Evolutionary conservation across 345 rosid genomes (phyloP).

Genomic region (Eucalyptus regnans): DNA sequence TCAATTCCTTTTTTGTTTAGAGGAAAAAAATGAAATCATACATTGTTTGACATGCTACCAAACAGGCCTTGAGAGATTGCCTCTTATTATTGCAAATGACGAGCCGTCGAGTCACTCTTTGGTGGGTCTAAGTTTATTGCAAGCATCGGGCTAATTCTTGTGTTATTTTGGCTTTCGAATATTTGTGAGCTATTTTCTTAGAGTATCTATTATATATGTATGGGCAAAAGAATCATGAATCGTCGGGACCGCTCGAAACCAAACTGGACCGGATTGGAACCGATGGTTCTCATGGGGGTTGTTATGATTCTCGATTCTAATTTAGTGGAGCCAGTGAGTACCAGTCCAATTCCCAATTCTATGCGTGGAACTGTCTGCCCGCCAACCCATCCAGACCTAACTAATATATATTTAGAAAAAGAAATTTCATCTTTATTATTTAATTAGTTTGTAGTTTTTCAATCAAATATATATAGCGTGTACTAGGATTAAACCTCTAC

Average conservation of each 20-base stretch:
- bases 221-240: too few species aligned
- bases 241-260: rapidly evolving
- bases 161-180: neutral
- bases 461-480: too few species aligned
- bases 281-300: rapidly evolving
- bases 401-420: too few species aligned
- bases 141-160: neutral
- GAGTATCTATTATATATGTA: neutral
- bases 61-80: neutral
- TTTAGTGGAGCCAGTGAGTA: rapidly evolving
- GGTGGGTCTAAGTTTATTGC: neutral
- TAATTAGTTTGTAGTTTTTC: too few species aligned
- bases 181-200: neutral
- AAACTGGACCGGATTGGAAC: rapidly evolving
- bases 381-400: rapidly evolving
- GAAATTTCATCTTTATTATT: too few species aligned
- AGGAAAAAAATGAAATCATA: too few species aligned
- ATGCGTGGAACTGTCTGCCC: rapidly evolving
- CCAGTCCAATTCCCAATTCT: rapidly evolving
- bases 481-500: too few species aligned
- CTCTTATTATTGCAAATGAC: constrained; percentile 16
- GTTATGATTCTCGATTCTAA: rapidly evolving
- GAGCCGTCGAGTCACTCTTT: constrained; percentile 7
- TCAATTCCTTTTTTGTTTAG: too few species aligned
- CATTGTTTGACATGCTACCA: too few species aligned